Conservation (phyloP, 1,139 yeast species). For the Saccharomyces hybrid region DNA sequence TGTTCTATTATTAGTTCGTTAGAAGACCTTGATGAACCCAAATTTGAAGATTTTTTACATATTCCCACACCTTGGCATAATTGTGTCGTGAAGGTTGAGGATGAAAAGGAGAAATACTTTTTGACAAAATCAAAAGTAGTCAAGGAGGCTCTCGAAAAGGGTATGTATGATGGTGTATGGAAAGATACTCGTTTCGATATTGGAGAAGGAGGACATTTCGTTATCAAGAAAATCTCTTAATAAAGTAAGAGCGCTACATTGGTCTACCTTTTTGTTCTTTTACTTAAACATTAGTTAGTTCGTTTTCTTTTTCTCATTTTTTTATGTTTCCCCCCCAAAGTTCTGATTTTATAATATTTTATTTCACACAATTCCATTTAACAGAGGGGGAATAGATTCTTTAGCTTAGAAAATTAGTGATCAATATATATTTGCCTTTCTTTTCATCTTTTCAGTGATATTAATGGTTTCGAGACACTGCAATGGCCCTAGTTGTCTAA, state of each 20-base stretch:
- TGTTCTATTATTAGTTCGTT: conserved; percentile 37
- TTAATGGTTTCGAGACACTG: neutral
- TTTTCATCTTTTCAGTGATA: neutral
- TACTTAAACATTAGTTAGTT: neutral
- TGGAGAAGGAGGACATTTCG: conserved; percentile 32
- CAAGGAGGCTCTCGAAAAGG: conserved; percentile 31
- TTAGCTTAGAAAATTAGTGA: neutral
- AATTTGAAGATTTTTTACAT: conserved; percentile 43
- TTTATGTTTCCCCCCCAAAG: neutral
- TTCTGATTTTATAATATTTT: neutral
- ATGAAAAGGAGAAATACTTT: conserved; percentile 20
- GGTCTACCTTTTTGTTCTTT: neutral
- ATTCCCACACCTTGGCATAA: conserved; percentile 67
- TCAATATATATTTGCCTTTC: neutral
- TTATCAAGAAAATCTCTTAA: conserved; percentile 7
- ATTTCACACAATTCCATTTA: neutral
- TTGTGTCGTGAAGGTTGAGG: conserved; percentile 41
- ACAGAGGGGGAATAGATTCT: neutral
- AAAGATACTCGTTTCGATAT: conserved; percentile 21
- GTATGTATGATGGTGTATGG: conserved; percentile 31
- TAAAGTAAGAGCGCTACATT: neutral
- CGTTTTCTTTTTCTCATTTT: neutral
- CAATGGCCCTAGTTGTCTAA: neutral
- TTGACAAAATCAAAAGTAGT: conserved; percentile 33
- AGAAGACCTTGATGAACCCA: conserved; percentile 35